phyloP scores from a whole-genome alignment of 805 yeast genomes.

The Limtongozyma cylindracea region DNA sequence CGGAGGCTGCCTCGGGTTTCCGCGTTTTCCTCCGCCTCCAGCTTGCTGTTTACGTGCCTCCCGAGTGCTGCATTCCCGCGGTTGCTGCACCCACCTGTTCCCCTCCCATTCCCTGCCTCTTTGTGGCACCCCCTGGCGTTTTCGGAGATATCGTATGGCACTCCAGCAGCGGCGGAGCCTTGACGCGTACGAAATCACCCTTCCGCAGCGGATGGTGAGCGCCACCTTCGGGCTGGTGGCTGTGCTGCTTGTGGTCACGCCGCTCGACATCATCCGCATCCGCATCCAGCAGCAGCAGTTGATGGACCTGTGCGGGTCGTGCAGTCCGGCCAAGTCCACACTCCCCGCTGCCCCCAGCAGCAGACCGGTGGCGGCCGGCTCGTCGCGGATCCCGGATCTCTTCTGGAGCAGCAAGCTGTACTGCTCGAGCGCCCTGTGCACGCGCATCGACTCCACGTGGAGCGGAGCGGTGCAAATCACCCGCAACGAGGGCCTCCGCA shows the following conservation, averaged over 20 bases:
- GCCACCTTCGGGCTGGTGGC: slow-evolving; percentile 56
- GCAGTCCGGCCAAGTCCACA: slow-evolving; percentile 1
- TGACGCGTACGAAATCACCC: slow-evolving; percentile 11
- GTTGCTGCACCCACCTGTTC: no score
- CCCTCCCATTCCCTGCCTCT: no score
- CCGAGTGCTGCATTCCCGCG: no score
- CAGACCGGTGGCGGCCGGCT: no score
- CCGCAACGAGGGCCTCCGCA: slow-evolving; percentile 42
- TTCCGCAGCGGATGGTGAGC: slow-evolving; percentile 45
- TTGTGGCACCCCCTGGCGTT: no score
- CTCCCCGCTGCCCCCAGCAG: not conserved
- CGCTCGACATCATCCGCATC: slow-evolving; percentile 59
- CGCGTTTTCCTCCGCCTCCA: no score
- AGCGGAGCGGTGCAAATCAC: slow-evolving; percentile 49
- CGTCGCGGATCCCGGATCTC: slow-evolving; percentile 4
- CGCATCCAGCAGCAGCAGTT: slow-evolving; percentile 58
- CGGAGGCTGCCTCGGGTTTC: no score
- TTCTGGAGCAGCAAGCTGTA: slow-evolving; percentile 11
- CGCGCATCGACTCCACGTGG: slow-evolving; percentile 38
- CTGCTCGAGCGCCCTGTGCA: slow-evolving; percentile 15
- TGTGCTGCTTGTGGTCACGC: slow-evolving; percentile 54
- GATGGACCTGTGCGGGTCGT: slow-evolving; percentile 9
- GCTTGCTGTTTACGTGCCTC: no score
- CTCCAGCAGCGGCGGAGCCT: not conserved
- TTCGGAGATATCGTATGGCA: not conserved